Evolutionary conservation across 345 rosid species (phyloP), one percentile per base, ranked within the genome.

Genomic region (Capsella bursapastoris): DNA sequence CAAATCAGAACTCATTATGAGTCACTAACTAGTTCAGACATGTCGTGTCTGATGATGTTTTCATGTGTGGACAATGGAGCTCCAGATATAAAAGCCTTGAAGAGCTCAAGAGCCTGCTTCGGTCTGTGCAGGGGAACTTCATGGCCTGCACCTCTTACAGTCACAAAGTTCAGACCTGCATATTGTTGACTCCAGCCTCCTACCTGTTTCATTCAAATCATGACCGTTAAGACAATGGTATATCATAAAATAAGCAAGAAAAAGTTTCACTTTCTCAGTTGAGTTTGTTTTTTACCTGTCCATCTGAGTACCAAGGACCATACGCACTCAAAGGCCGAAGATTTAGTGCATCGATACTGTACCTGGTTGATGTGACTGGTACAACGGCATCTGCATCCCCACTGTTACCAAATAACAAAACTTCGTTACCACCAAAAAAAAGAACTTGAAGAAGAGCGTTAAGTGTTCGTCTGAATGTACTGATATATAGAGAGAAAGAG

Each of bases 111-210:
- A 62, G 96, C 93, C 14, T 83, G 86, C 75, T 87, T 85, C 0
- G 96, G 97, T 82, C 74, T 87, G 73, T 94, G 98, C 78, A 91
- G 79, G 32, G 98, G 95, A 29, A 91, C 97, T 83, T 94, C 97
- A 66, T 91, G 96, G 4, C 97, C 98, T 31, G 98, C 97, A 62
- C 96, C 96, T 66, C 98, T 84, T 55, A 91, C 90, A 0, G 86
- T 80, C n/a, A 91, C 97, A 52, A 94, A 94, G 37, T 83, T 87
- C 4, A 90, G 89, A 49, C 96, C 97, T 3, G 69, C 89, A 15
- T 90, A 94, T 74, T 90, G 95, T 77, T 94, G 93, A 45, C 83
- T 86, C 97, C 98, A 94, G 47, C 98, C 97, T 57, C 96, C 98
- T 13, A 94, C 98, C 98, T 93, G 88, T 77, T 84, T 57, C 71